Conservation (phyloP, 2,329 filamentous ascomycete species). For the Xylaria sp. region DNA sequence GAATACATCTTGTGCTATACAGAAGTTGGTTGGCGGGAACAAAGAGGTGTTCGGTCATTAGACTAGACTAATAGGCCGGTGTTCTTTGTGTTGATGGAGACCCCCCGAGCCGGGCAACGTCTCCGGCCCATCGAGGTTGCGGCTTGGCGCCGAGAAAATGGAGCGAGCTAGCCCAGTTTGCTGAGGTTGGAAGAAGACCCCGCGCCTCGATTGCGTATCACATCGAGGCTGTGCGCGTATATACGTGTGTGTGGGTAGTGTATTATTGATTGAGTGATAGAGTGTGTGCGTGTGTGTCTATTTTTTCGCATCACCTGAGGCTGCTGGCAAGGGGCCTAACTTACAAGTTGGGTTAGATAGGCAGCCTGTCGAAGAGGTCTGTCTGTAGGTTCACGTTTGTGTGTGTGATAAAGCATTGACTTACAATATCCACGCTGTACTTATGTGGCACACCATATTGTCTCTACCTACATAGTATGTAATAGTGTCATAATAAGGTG, state of each 20-base stretch:
- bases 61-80: background rate
- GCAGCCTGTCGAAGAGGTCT: too few species aligned
- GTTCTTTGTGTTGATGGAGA: background rate
- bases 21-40: background rate
- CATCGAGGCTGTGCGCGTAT: slow-evolving; percentile 32
- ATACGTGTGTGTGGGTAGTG: background rate
- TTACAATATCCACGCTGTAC: background rate
- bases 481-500: too few species aligned
- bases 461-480: too few species aligned
- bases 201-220: slow-evolving; percentile 30
- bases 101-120: background rate
- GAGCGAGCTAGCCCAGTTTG: slow-evolving; percentile 20
- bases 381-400: too few species aligned
- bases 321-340: background rate
- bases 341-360: too few species aligned
- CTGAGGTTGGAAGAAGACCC: background rate
- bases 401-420: too few species aligned
- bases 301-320: background rate
- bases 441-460: slow-evolving; percentile 10
- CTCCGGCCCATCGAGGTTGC: slow-evolving; percentile 7
- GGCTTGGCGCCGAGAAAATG: slow-evolving; percentile 35
- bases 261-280: background rate
- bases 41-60: background rate
- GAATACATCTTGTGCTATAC: background rate
- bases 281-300: background rate